Percentiles rank a stretch among this genome's conserved stretches.
phyloP scores from a whole-genome alignment of 805 yeast genomes.

The Candida suzukii region DNA sequence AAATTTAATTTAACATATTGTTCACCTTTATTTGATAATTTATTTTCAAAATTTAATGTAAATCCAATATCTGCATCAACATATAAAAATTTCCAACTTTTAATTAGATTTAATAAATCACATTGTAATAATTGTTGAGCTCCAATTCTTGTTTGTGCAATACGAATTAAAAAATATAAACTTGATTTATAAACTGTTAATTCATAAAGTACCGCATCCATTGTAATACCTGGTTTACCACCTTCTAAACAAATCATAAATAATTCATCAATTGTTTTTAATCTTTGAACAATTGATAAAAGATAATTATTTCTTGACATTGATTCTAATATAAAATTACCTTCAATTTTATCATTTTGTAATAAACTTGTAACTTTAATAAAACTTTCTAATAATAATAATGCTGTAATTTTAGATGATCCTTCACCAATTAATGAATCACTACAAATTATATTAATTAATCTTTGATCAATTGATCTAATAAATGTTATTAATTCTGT shows the following conservation, averaged over 20 bases:
- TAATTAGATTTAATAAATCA: slow-evolving; percentile 60
- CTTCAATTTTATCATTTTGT: slow-evolving; percentile 44
- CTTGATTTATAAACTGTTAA: slow-evolving; percentile 71
- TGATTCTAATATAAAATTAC: slow-evolving; percentile 50
- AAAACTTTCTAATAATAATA: slow-evolving; percentile 57
- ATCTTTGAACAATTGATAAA: slow-evolving; percentile 54
- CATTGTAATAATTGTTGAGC: slow-evolving; percentile 70
- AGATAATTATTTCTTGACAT: slow-evolving; percentile 63
- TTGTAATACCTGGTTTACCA: slow-evolving; percentile 28
- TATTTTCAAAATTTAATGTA: slow-evolving; percentile 20
- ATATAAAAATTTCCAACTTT: slow-evolving; percentile 45
- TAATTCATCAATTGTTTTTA: slow-evolving; percentile 64
- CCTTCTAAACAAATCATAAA: slow-evolving; percentile 29
- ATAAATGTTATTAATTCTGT: slow-evolving; percentile 47
- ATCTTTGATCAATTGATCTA: slow-evolving; percentile 48
- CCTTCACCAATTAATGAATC: slow-evolving; percentile 83
- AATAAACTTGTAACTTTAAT: slow-evolving; percentile 36
- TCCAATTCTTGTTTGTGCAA: slow-evolving; percentile 73
- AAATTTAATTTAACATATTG: slow-evolving; percentile 36
- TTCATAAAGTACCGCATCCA: slow-evolving; percentile 60
- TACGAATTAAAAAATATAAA: slow-evolving; percentile 58
- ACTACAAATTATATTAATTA: slow-evolving; percentile 59
- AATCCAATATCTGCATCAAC: slow-evolving; percentile 80
- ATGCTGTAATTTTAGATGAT: slow-evolving; percentile 63
- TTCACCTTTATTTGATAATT: slow-evolving; percentile 11